Evolutionary conservation across 2,329 filamentous ascomycete species (phyloP).

Genomic region (Diaporthe ampelina): DNA sequence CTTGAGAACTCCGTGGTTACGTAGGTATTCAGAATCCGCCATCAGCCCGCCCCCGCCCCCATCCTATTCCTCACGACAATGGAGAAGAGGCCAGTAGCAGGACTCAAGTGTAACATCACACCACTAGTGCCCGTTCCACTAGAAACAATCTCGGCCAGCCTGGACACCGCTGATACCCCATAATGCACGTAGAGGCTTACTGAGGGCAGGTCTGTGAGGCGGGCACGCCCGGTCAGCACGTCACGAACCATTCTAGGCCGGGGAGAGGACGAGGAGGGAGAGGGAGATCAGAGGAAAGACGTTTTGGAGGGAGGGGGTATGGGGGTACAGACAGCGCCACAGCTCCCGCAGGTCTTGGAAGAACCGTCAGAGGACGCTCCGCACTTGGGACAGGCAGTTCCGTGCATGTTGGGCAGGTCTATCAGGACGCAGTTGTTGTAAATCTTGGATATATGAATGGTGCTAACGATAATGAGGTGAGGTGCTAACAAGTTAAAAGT

Average conservation of each 20-base stretch:
- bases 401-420: slow-evolving; percentile 54
- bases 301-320: not conserved
- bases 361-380: slow-evolving; percentile 59
- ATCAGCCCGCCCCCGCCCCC: not conserved
- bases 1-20: not conserved
- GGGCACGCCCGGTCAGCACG: not conserved
- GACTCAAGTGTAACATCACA: not conserved
- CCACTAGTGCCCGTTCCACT: not conserved
- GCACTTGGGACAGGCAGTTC: slow-evolving; percentile 69
- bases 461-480: too few relatives aligned
- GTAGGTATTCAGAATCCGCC: not conserved
- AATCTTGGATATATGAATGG: not conserved
- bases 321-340: slow-evolving; percentile 68
- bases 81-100: not conserved
- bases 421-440: not conserved
- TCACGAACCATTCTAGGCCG: not conserved
- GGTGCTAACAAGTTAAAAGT: too few relatives aligned
- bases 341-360: slow-evolving; percentile 68
- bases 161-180: not conserved
- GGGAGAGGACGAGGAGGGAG: not conserved
- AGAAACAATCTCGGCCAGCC: not conserved
- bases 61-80: not conserved
- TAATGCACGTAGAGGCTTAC: slow-evolving; percentile 6
- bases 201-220: slow-evolving; percentile 49
- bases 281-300: too few relatives aligned